Evolutionary conservation across 2,329 filamentous ascomycete genomes (phyloP).

Genomic region (Paraconiothyrium brasiliense): DNA sequence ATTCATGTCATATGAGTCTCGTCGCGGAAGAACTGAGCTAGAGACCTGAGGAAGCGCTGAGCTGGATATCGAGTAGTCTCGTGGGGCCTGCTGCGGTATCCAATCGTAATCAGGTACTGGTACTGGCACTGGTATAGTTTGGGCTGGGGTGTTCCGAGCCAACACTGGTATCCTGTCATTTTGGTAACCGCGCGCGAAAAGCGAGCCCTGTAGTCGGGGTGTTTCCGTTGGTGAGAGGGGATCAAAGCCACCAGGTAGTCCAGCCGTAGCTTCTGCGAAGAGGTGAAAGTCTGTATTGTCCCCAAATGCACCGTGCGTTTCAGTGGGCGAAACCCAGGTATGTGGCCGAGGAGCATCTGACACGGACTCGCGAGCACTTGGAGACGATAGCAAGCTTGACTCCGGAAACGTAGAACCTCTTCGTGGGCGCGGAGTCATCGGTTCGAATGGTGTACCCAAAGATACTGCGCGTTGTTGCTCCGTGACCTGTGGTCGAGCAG

Average conservation of each 20-base stretch:
- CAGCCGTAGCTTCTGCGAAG: conserved; percentile 51
- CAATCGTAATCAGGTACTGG: conserved; percentile 21
- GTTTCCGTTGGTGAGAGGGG: conserved; percentile 42
- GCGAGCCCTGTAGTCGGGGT: conserved; percentile 44
- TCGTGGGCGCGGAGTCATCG: conserved; percentile 30
- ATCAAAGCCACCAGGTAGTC: conserved; percentile 43
- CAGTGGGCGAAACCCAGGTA: conserved; percentile 46
- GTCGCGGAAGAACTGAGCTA: conserved; percentile 27
- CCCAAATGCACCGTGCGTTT: conserved; percentile 38
- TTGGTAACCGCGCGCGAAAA: conserved; percentile 41
- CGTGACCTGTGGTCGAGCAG: conserved; percentile 13
- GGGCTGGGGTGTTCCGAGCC: conserved; percentile 29
- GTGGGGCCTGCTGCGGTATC: conserved; percentile 2
- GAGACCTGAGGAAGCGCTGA: conserved; percentile 20
- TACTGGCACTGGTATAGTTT: conserved; percentile 39
- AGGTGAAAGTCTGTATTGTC: conserved; percentile 49
- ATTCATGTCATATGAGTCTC: conserved; percentile 21
- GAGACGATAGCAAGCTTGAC: conserved; percentile 21
- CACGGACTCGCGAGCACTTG: conserved; percentile 30
- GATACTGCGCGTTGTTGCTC: conserved; percentile 25
- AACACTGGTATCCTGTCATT: conserved; percentile 40
- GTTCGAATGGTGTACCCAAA: conserved; percentile 33
- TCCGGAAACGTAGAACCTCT: conserved; percentile 40
- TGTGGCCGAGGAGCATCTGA: conserved; percentile 40
- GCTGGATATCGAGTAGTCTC: conserved; percentile 9